Evolutionary conservation across 176 grass and related monocot genomes (phyloP).

Genomic region (Avena eriantha): DNA sequence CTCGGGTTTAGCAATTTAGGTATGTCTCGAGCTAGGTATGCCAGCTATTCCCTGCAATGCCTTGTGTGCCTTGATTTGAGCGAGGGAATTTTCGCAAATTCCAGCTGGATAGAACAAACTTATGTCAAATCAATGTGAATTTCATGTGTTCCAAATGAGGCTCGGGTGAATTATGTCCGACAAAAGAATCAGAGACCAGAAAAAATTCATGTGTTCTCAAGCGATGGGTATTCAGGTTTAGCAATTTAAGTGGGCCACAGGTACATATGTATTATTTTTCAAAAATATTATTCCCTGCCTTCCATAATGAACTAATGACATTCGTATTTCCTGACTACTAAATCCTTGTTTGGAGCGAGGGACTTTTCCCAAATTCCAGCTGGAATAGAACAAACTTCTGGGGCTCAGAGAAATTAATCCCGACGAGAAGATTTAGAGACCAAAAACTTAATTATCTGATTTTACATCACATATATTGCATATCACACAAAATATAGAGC

Average conservation of each 20-base stretch:
- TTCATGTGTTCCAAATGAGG: neutral
- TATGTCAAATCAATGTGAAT: neutral
- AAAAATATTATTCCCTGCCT: neutral
- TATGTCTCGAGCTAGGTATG: too few species aligned
- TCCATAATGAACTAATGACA: neutral
- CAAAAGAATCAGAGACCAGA: neutral
- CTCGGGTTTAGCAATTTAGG: neutral
- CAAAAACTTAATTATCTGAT: neutral
- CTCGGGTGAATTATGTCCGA: neutral
- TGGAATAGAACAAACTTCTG: constrained; percentile 6
- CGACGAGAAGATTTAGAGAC: neutral
- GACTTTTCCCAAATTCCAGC: neutral
- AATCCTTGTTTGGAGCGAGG: neutral
- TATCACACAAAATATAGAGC: neutral
- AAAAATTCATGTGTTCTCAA: neutral
- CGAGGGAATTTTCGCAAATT: neutral
- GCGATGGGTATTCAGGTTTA: neutral
- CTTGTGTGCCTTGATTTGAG: neutral
- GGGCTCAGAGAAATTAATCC: neutral
- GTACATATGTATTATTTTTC: neutral
- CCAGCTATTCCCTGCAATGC: too few species aligned
- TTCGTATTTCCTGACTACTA: neutral
- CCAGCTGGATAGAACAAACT: neutral
- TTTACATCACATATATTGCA: neutral
- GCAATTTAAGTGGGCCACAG: neutral